Percentiles rank a stretch among this genome's conserved stretches.
Evolutionary conservation across 225 moss, liverwort and hornwort genomes (phyloP).

Genomic region (Thuidium tamariscinum): DNA sequence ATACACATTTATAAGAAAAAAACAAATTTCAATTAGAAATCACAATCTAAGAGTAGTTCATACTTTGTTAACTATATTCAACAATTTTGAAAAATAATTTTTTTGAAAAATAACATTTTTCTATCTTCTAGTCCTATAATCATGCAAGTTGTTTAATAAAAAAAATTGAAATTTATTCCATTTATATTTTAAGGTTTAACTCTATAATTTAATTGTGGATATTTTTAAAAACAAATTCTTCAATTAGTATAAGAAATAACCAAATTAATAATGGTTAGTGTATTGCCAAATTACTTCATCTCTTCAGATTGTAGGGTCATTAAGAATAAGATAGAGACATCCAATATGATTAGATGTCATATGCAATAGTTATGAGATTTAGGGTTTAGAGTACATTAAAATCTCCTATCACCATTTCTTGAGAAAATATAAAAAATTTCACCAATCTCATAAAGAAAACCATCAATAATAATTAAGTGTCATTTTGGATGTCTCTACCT

Average conservation of each 20-base stretch:
- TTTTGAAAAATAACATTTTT: not conserved
- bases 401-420: not conserved
- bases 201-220: accelerated
- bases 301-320: not conserved
- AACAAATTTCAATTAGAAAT: not conserved
- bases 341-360: not conserved
- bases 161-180: not conserved
- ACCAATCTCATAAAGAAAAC: not conserved
- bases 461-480: not conserved
- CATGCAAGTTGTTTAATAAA: accelerated
- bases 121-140: not conserved
- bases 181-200: not conserved
- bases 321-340: not conserved
- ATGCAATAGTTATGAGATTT: too few species aligned
- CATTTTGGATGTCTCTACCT: accelerated
- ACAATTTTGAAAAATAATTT: not conserved
- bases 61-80: accelerated
- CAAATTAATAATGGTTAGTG: not conserved
- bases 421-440: not conserved
- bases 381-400: not conserved
- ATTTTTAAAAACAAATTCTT: not conserved
- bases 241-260: not conserved
- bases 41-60: not conserved
- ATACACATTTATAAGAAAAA: not conserved
- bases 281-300: not conserved